Evolutionary conservation across 2,329 filamentous ascomycete species (phyloP), one percentile per base, ranked within the genome.

Genomic region (Talaromyces sp.): DNA sequence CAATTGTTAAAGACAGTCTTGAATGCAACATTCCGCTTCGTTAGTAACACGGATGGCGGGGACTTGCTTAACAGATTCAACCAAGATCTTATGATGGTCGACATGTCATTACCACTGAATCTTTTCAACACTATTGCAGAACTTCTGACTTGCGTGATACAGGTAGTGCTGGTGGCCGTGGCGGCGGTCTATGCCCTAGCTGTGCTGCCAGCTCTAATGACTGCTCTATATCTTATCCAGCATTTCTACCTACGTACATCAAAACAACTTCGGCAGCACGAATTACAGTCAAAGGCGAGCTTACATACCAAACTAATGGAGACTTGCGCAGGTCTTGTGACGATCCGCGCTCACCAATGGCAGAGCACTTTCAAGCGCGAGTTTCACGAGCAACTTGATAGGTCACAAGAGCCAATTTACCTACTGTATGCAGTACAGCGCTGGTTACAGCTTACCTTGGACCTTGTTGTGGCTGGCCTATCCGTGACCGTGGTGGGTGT

Each of bases 271-370:
- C 79, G 86, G 52, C 77, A 86, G 25, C 70, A 88, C 5, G 85
- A 88, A 52, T 77, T 88, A 0, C 86, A 88, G 70, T 80, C 82
- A 1, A 86, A 87, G 66, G 81, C 81, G 1, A 84, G 84, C 0
- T 72, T 87, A 0, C 86, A 83, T 73, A 82, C 77, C n/a, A 76
- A 86, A 62, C 86, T 86, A 65, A 76, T 81, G 23, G 84, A 86
- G 65, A 82, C 81, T 1, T 77, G 86, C 46, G 79, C 79, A 42
- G 85, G 85, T 0, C 69, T 86, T 0, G 75, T 77, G 0, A 86
- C 84, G 0, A 76, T 87, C 28, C 79, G 84, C 11, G 82, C 84
- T 0, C 86, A 85, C 63, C 79, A 81, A 1, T 86, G 83, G 83
- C 74, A 80, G 14, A 64, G 70, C 0, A 68, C 71, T 3, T 75